Conservation (phyloP, 768 basidiomycete species). For the Podaxis rugospora region DNA sequence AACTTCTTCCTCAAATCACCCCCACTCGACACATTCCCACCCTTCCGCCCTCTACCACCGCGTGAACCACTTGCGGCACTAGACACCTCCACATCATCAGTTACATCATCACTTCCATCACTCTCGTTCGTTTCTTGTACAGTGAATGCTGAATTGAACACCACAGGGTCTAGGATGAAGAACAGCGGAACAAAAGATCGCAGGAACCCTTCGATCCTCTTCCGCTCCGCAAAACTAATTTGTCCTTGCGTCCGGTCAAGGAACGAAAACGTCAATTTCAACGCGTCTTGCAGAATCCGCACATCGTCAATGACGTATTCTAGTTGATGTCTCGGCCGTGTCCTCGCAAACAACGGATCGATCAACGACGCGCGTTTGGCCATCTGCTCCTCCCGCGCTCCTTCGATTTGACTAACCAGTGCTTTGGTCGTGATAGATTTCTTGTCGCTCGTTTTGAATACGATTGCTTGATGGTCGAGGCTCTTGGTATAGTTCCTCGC, state of each 20-base stretch:
- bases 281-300: constrained; percentile 74
- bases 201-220: constrained; percentile 78
- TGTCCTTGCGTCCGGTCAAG: constrained; percentile 84
- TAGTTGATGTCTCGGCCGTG: constrained; percentile 72
- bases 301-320: constrained; percentile 73
- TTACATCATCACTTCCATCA: constrained; percentile 54
- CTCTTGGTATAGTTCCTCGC: constrained; percentile 91
- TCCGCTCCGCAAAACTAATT: constrained; percentile 66
- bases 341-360: constrained; percentile 53
- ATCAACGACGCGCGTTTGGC: constrained; percentile 63
- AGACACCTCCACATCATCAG: constrained; percentile 34
- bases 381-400: constrained; percentile 77
- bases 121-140: constrained; percentile 51
- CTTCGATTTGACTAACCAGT: constrained; percentile 82
- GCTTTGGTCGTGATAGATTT: constrained; percentile 71
- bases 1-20: constrained; percentile 77
- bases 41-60: constrained; percentile 6
- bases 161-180: constrained; percentile 66
- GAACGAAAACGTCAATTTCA: constrained; percentile 88
- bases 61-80: constrained; percentile 19
- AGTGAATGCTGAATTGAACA: constrained; percentile 68
- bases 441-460: constrained; percentile 90
- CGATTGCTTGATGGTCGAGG: constrained; percentile 89
- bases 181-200: constrained; percentile 74
- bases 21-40: constrained; percentile 23